phyloP scores from a whole-genome alignment of 2,329 filamentous ascomycete species.

The Lasiodiplodia hormozganensis region DNA sequence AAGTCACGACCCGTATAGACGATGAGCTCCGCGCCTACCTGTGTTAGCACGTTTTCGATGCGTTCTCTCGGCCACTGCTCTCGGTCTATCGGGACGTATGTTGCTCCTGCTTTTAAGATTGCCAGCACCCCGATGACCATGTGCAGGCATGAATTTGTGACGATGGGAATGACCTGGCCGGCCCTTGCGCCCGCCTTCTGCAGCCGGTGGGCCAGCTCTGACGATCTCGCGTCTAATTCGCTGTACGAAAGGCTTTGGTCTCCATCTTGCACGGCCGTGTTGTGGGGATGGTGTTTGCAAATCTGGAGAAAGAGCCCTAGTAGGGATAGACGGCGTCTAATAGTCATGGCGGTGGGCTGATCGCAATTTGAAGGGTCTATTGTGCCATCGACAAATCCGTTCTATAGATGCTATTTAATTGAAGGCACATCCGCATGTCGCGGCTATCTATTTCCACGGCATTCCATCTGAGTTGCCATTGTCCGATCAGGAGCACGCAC shows the following conservation, averaged over 20 bases:
- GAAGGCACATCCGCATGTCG: too few species aligned
- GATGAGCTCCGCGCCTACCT: neutral
- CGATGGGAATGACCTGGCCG: slow-evolving; percentile 1
- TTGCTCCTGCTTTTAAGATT: slow-evolving; percentile 20
- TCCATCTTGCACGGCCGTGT: slow-evolving; percentile 6
- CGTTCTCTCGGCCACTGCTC: slow-evolving; percentile 13
- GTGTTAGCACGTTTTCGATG: slow-evolving; percentile 1
- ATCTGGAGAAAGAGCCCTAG: too few species aligned
- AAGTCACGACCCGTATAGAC: neutral
- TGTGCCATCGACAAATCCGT: too few species aligned
- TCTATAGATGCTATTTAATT: too few species aligned
- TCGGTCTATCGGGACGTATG: slow-evolving; percentile 21
- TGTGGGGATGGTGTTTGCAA: slow-evolving; percentile 1
- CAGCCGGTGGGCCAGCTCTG: neutral
- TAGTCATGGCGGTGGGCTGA: too few species aligned
- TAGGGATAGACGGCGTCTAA: too few species aligned
- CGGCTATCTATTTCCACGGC: too few species aligned
- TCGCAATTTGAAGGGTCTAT: too few species aligned
- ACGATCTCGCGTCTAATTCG: neutral
- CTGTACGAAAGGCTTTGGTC: neutral
- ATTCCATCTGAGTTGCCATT: too few species aligned
- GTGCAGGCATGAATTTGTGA: slow-evolving; percentile 24
- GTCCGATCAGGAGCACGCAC: too few species aligned
- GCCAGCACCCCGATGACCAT: slow-evolving; percentile 24
- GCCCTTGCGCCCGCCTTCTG: neutral